Evolutionary conservation across 179 eudicot species (phyloP).

Genomic region (Silene noctiflora): DNA sequence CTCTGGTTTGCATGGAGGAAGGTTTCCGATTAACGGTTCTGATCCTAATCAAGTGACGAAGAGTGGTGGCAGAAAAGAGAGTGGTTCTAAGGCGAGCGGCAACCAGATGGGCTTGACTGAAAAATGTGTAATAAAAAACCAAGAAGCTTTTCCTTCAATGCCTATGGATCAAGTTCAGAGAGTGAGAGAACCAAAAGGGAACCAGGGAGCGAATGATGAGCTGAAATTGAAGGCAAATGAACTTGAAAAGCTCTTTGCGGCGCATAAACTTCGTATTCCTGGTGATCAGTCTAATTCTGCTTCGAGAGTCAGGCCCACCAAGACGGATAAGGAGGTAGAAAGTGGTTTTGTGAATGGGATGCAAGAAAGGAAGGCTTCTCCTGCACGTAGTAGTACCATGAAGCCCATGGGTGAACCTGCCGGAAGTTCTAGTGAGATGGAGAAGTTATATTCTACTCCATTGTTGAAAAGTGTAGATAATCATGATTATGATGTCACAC

Average conservation of each 20-base stretch:
- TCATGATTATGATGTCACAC: conserved; percentile 45
- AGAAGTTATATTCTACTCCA: conserved; percentile 39
- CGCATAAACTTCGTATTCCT: conserved; percentile 71
- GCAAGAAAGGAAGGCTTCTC: conserved; percentile 27
- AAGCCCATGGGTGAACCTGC: conserved; percentile 27
- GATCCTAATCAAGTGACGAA: conserved; percentile 44
- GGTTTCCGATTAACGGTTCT: conserved; percentile 45
- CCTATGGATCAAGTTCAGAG: conserved; percentile 61
- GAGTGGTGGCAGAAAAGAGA: conserved; percentile 37
- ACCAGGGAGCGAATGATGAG: conserved; percentile 75
- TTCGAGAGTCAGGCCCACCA: conserved; percentile 49
- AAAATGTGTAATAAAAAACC: conserved; percentile 30
- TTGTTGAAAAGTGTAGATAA: conserved; percentile 30
- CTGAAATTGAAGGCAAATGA: conserved; percentile 87
- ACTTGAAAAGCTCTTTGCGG: conserved; percentile 94
- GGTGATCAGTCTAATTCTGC: conserved; percentile 57
- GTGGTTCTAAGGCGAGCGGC: conserved; percentile 29
- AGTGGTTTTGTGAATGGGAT: conserved; percentile 29
- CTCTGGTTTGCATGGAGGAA: conserved; percentile 40
- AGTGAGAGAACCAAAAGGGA: conserved; percentile 67
- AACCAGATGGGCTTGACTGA: conserved; percentile 34
- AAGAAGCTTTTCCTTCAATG: conserved; percentile 34
- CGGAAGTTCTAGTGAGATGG: conserved; percentile 31
- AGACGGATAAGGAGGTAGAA: conserved; percentile 35
- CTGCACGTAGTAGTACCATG: conserved; percentile 20